These are phyloP conservation scores for Breynia disticha DNA, from an alignment of 441 rosid species.

Conservation along the genomic window DNA sequence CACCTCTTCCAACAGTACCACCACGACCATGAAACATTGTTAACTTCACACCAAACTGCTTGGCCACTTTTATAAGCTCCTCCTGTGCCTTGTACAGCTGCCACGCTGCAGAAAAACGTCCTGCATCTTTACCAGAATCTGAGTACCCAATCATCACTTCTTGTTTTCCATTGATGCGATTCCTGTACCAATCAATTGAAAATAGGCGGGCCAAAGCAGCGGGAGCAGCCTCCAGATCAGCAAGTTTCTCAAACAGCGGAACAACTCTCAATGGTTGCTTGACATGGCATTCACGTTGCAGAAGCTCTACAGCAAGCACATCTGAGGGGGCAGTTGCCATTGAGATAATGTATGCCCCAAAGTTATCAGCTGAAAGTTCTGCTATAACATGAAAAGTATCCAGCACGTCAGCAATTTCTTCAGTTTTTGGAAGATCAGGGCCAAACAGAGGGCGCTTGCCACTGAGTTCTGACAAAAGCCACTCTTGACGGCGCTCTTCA, in stretches of 20 bases:
- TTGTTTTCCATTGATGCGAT: constrained; percentile 82
- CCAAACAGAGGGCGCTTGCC: constrained; percentile 90
- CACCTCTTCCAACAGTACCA: constrained; percentile 97
- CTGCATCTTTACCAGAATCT: constrained; percentile 96
- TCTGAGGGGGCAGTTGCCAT: constrained; percentile 94
- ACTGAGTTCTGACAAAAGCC: constrained; percentile 83
- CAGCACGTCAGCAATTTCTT: constrained; percentile 79
- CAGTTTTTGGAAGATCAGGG: constrained; percentile 77
- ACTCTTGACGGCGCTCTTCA: constrained; percentile 72
- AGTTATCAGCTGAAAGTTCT: constrained; percentile 71
- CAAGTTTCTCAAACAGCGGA: constrained; percentile 88
- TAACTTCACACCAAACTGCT: constrained; percentile 71
- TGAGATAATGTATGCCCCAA: constrained; percentile 89
- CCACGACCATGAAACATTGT: constrained; percentile 99
- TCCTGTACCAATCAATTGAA: constrained; percentile 81
- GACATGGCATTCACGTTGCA: constrained; percentile 85
- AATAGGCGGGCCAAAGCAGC: constrained; percentile 83
- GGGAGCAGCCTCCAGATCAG: constrained; percentile 93
- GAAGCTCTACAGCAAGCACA: constrained; percentile 85
- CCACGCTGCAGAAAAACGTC: constrained; percentile 92
- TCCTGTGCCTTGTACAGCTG: constrained; percentile 91
- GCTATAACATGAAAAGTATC: constrained; percentile 72
- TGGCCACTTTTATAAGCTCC: constrained; percentile 88
- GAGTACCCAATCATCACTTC: constrained; percentile 99
- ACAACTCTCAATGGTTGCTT: constrained; percentile 78